Conservation (phyloP, 176 grass and related monocot genomes). For the Triticum turgidum region DNA sequence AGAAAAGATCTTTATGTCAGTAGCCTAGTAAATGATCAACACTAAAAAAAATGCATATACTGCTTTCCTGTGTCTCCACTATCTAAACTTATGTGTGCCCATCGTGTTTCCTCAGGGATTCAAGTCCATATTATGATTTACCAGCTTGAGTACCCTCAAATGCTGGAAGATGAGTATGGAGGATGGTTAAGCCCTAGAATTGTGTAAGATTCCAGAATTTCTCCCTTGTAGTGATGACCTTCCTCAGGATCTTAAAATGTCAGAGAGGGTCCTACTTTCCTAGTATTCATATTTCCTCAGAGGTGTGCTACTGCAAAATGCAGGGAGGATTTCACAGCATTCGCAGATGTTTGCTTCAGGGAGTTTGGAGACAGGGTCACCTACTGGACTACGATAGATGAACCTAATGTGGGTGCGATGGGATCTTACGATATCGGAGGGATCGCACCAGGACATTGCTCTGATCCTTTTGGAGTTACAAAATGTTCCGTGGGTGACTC, state of each 20-base stretch:
- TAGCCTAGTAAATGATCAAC: not conserved
- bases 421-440: conserved; percentile 29
- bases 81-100: not conserved
- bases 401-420: not conserved
- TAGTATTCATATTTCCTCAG: not conserved
- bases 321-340: conserved; percentile 57
- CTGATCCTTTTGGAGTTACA: conserved; percentile 47
- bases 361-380: conserved; percentile 51
- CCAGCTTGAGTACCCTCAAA: conserved; percentile 66
- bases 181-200: conserved; percentile 46
- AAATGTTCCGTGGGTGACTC: conserved; percentile 54
- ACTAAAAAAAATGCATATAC: not conserved
- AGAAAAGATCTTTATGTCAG: not conserved
- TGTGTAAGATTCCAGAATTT: conserved; percentile 30
- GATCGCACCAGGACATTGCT: conserved; percentile 48
- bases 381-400: conserved; percentile 40
- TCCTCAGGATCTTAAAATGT: not conserved
- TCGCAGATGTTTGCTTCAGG: conserved; percentile 51
- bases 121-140: conserved; percentile 60
- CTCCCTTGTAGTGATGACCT: not conserved
- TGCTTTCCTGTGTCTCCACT: not conserved
- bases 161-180: conserved; percentile 67
- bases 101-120: conserved; percentile 46
- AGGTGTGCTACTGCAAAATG: not conserved
- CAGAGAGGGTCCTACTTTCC: not conserved